Percentiles rank a stretch among this genome's conserved stretches.
These are phyloP conservation scores for Alternaria ethzedia DNA, from an alignment of 2,329 filamentous ascomycete species.

Conservation along the genomic window DNA sequence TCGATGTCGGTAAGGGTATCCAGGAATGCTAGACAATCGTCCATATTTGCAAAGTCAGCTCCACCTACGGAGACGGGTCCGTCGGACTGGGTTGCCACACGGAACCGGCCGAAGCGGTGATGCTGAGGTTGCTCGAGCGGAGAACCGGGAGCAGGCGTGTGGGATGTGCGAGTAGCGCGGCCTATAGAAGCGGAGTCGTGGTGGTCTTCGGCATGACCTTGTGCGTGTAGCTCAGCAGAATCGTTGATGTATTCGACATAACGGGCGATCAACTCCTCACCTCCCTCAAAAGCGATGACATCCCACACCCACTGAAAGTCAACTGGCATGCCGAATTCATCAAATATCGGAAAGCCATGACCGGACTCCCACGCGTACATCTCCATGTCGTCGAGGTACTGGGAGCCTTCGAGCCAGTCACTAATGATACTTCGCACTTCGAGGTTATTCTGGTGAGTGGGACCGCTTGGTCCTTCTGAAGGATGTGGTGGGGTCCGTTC, in stretches of 20 bases:
- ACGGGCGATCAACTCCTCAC: neutral
- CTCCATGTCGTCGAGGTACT: neutral
- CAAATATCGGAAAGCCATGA: neutral
- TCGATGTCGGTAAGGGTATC: neutral
- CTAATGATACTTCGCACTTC: neutral
- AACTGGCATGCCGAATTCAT: neutral
- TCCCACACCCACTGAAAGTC: conserved; percentile 1
- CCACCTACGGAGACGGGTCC: neutral
- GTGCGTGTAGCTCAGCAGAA: neutral
- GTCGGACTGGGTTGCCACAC: neutral
- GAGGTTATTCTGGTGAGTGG: neutral
- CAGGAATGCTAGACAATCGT: neutral
- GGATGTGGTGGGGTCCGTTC: neutral
- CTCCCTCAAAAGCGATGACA: neutral
- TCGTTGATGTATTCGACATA: neutral
- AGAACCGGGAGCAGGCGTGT: neutral
- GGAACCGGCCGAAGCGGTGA: neutral
- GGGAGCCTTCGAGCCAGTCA: neutral
- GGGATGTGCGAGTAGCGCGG: neutral
- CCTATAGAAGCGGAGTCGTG: neutral
- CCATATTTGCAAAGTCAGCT: neutral
- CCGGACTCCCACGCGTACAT: neutral
- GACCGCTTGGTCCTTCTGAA: neutral
- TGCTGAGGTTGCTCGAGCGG: neutral
- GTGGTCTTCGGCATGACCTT: neutral